A percentile compares a stretch with the other conserved stretches of the same genome.
Conservation (phyloP, 331 rosid genomes). For the Cucumis variabilis region DNA sequence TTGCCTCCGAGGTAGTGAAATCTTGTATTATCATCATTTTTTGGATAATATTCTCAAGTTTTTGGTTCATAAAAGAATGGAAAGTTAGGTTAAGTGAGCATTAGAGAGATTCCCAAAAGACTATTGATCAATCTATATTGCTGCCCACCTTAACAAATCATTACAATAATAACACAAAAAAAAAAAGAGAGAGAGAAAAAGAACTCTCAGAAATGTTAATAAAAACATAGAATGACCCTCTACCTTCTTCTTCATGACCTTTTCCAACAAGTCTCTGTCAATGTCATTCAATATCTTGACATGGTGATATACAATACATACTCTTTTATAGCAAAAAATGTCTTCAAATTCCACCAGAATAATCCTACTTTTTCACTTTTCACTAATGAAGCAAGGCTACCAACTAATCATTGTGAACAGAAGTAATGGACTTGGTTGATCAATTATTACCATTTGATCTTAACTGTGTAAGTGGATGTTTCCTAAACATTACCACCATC, state of each 20-base stretch:
- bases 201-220: neutral
- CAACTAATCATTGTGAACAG: conserved; percentile 9
- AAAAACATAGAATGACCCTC: neutral
- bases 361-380: too few relatives aligned
- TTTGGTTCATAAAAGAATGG: too few relatives aligned
- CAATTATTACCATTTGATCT: conserved; percentile 33
- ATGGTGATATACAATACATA: neutral
- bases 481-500: conserved; percentile 65
- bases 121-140: too few relatives aligned
- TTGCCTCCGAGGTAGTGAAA: too few relatives aligned
- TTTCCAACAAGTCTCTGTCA: conserved; percentile 22
- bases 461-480: conserved; percentile 46
- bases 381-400: too few relatives aligned
- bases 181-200: too few relatives aligned
- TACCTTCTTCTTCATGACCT: conserved; percentile 21
- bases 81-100: too few relatives aligned
- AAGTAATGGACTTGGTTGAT: neutral
- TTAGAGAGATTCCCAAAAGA: too few relatives aligned
- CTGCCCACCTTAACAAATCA: conserved; percentile 23
- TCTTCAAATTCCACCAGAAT: too few relatives aligned
- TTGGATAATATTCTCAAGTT: too few relatives aligned
- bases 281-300: conserved; percentile 13
- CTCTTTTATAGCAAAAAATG: too few relatives aligned
- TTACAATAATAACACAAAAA: neutral
- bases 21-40: too few relatives aligned